These are phyloP conservation scores for Eucalyptus decipiens DNA, from an alignment of 345 rosid genomes.

Conservation along the genomic window DNA sequence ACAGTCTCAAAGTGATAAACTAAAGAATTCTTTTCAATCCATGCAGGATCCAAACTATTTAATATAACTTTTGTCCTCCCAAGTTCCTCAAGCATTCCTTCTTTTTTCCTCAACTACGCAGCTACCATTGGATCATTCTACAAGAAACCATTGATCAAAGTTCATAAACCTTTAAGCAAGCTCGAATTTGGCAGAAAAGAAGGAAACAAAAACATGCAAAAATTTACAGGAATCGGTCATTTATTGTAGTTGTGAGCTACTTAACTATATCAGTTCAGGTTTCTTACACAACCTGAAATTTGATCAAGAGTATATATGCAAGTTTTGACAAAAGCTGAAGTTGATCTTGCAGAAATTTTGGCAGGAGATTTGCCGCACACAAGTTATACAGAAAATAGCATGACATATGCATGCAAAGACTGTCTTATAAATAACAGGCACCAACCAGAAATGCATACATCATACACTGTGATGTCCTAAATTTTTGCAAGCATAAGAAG, in stretches of 20 bases:
- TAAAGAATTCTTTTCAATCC: conserved; percentile 54
- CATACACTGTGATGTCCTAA: too few relatives aligned
- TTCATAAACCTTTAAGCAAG: neutral
- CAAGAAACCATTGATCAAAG: neutral
- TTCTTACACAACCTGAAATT: neutral
- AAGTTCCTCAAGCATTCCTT: conserved; percentile 59
- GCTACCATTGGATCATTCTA: conserved; percentile 80
- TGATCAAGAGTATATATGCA: neutral
- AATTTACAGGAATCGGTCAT: neutral
- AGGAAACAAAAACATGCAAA: neutral
- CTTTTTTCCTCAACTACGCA: conserved; percentile 38
- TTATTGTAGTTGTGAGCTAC: neutral
- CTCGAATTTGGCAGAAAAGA: neutral
- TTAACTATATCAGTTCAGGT: neutral
- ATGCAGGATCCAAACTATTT: conserved; percentile 56
- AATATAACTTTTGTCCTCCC: conserved; percentile 74
- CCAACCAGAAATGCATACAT: too few relatives aligned
- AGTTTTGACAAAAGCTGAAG: neutral
- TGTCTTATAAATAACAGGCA: too few relatives aligned
- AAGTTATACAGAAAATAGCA: neutral
- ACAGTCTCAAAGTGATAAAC: conserved; percentile 57
- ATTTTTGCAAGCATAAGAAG: too few relatives aligned
- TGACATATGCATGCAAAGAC: neutral
- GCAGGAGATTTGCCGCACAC: neutral
- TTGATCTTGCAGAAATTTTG: neutral